Evolutionary conservation across 2,329 filamentous ascomycete species (phyloP), one percentile per base, ranked within the genome.

Genomic region (Alternaria ventricosa): DNA sequence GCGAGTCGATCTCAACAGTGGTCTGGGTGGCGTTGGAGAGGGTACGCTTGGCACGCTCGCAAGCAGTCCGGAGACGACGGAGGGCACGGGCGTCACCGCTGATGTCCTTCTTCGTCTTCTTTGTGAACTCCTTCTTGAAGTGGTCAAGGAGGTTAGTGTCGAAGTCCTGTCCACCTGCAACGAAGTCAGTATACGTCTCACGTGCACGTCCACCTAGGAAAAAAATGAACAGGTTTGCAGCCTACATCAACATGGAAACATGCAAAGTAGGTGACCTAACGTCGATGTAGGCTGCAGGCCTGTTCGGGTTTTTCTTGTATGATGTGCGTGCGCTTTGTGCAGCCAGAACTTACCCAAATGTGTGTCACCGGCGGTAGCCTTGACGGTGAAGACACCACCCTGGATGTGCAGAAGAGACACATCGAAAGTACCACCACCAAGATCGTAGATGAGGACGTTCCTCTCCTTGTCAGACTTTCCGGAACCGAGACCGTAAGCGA

Each of bases 361-460:
- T 79, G 94, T 97, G 33, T 99, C 95, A 89, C 96, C 96, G 79
- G 95, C 94, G 64, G 96, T 98, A 68, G 95, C 94, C 90, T 96
- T 97, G 83, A 98, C 96, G 71, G 95, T 97, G 89, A 99, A 99
- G 79, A 99, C 96, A 88, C 96, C 96, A 81, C 95, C 94, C 86
- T 98, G 94, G 82, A 99, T 98, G 88, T 97, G 95, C 49, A 99
- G 89, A 74, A 98, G 93, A 70, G 96, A 98, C 27, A 99, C 96
- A 97, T 99, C 96, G 86, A 99, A 99, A 83, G 96, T 99, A 89
- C 96, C 96, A 89, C 96, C 96, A 89, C 96, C 96, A 70, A 99
- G 91, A 90, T 99, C 96, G 88, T 98, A 99, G 87, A 99, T 98
- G 75, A 99, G 89, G 79, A 99, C 95, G 82, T 98, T 97, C 80